These are phyloP conservation scores for Fusarium nanum DNA, from an alignment of 2,329 filamentous ascomycete species.

Conservation along the genomic window DNA sequence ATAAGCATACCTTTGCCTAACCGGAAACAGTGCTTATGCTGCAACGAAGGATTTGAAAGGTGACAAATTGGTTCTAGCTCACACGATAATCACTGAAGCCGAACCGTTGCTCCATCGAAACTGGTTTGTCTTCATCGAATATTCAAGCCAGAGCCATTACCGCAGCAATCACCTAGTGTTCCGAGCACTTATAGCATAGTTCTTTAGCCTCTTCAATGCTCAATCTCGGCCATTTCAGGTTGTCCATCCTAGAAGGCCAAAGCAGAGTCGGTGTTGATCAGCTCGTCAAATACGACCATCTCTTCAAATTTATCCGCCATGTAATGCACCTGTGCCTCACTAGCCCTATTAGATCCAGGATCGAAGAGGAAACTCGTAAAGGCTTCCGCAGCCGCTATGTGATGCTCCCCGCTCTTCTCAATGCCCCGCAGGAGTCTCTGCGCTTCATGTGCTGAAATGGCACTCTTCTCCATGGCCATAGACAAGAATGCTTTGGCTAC, in stretches of 20 bases:
- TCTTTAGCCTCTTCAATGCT: not conserved
- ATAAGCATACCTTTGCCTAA: not conserved
- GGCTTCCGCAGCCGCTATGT: not conserved
- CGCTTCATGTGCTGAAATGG: not conserved
- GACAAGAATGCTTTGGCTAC: not conserved
- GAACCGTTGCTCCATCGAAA: not conserved
- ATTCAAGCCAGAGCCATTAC: not conserved
- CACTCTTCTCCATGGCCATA: not conserved
- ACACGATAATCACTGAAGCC: not conserved
- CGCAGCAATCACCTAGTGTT: not conserved
- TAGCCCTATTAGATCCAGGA: not conserved
- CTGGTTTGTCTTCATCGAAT: not conserved
- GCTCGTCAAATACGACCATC: not conserved
- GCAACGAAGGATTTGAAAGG: not conserved
- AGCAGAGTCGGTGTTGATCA: not conserved
- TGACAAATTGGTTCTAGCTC: not conserved
- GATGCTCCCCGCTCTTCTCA: not conserved
- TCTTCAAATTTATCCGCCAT: not conserved
- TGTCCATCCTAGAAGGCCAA: not conserved
- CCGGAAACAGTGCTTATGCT: no score
- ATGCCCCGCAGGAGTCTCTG: not conserved
- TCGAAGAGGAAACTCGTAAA: not conserved
- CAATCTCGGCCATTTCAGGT: not conserved
- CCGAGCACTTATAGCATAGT: rapidly evolving
- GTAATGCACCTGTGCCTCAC: not conserved